A percentile compares a stretch with the other conserved stretches of the same genome.
phyloP scores from a whole-genome alignment of 495 filamentous ascomycete species.

The Cudoniella acicularis region DNA sequence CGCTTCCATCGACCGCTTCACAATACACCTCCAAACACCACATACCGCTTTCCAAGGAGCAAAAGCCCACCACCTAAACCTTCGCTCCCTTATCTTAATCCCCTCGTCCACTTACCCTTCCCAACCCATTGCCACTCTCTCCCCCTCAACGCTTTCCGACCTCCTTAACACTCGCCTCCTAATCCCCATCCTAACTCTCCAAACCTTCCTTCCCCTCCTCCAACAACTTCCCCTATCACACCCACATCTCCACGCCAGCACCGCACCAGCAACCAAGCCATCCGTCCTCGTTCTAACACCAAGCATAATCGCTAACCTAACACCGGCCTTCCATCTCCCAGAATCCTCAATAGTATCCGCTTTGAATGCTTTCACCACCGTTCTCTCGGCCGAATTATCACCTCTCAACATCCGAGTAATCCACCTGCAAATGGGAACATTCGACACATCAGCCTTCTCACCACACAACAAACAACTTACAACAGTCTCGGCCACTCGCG shows the following conservation, averaged over 20 bases:
- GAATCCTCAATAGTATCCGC: slow-evolving; percentile 77
- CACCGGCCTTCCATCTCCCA: slow-evolving; percentile 77
- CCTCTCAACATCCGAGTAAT: slow-evolving; percentile 71
- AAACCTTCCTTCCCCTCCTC: slow-evolving; percentile 81
- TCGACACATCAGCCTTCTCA: slow-evolving; percentile 58
- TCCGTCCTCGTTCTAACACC: slow-evolving; percentile 80
- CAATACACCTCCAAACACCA: slow-evolving; percentile 62
- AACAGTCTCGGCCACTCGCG: slow-evolving; percentile 25
- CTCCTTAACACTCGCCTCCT: slow-evolving; percentile 88
- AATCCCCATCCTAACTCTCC: slow-evolving; percentile 80
- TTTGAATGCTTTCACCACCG: slow-evolving; percentile 72
- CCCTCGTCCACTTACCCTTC: slow-evolving; percentile 67
- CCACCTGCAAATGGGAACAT: slow-evolving; percentile 81
- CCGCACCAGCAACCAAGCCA: slow-evolving; percentile 37
- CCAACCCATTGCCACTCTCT: slow-evolving; percentile 76
- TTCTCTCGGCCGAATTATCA: slow-evolving; percentile 70
- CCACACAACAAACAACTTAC: slow-evolving; percentile 18
- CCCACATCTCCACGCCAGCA: slow-evolving; percentile 38
- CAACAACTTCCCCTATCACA: slow-evolving; percentile 39
- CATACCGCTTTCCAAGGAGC: slow-evolving; percentile 68
- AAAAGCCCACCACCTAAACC: slow-evolving; percentile 65
- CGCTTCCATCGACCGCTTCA: slow-evolving; percentile 62
- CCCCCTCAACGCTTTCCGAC: slow-evolving; percentile 79
- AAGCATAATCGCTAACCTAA: slow-evolving; percentile 76
- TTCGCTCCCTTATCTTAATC: slow-evolving; percentile 76